Base-by-base conservation (phyloP, 305 asterid species). In the Solanum hybrid region DNA sequence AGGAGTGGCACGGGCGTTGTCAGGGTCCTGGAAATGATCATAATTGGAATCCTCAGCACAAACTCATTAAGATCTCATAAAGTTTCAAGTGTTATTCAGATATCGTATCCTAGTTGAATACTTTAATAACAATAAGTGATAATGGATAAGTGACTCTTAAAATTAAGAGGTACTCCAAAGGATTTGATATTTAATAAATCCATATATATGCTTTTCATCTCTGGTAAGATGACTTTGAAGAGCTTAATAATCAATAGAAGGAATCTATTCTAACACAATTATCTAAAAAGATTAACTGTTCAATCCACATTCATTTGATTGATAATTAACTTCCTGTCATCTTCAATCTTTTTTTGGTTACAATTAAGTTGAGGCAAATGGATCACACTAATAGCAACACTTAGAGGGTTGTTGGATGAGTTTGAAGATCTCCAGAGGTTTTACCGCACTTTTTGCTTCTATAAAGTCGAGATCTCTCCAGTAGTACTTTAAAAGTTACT, bases 1-100 rank as follows among this genome's bases (percentile, higher is more conserved):
- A 88, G 36, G 56, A 96, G 97, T 5, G 98, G 92, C 90, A 96
- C 97, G 1, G 99, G 99, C 81, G 98, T 94, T 32, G 99, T 96
- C 76, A 96, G 89, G 17, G 99, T 96, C 95, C 99, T 96, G 95
- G 90, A 92, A 88, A 38, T 85, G 51, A 88, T 89, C 89, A 86
- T 73, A 82, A 26, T 26, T 17, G 46, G 76, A 32, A 90, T 66
- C 26, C 77, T 79, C 87, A 84, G 73, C 73, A 84, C 40, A 46
- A 29, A 51, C 40, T 84, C 87, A 29, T 84, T 84, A 46, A 51
- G 73, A 82, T 29, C 38, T 82, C 27, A 26, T 82, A 82, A 46
- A 46, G 35, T 31, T 51, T 84, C 38, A 29, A 51, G 20, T 27
- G 27, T 20, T 84, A 29, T 27, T 84, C 73, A 81, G 87, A 9